These are phyloP conservation scores for Ogataea allantospora DNA, from an alignment of 805 yeast species.

Conservation along the genomic window DNA sequence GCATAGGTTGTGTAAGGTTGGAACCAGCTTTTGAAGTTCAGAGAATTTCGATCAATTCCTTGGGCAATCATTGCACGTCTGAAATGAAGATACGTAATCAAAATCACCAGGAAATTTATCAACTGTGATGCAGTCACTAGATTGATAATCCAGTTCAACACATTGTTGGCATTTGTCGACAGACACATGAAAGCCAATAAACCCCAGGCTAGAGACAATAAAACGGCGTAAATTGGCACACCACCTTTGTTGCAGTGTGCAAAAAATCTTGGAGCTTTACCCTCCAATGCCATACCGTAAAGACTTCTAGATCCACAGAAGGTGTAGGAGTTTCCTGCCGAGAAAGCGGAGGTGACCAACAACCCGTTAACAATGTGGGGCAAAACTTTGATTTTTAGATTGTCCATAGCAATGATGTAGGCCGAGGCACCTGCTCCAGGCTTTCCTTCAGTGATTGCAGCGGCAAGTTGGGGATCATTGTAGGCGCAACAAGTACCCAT, in stretches of 20 bases:
- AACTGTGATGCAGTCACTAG: conserved; percentile 69
- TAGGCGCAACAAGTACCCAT: conserved; percentile 46
- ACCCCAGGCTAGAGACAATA: conserved; percentile 42
- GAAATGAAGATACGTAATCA: conserved; percentile 60
- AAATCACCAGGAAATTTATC: conserved; percentile 56
- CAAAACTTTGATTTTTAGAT: conserved; percentile 40
- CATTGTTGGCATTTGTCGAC: conserved; percentile 56
- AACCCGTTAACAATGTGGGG: conserved; percentile 47
- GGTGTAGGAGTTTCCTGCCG: conserved; percentile 49
- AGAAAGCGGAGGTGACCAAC: conserved; percentile 43
- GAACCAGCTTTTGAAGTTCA: conserved; percentile 53
- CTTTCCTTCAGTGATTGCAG: conserved; percentile 33
- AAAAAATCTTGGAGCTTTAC: conserved; percentile 45
- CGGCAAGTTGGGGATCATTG: conserved; percentile 38
- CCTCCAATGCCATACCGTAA: conserved; percentile 46
- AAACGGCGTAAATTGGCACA: conserved; percentile 46
- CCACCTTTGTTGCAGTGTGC: conserved; percentile 45
- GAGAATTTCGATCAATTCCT: conserved; percentile 41
- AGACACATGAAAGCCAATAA: conserved; percentile 49
- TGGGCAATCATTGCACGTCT: conserved; percentile 58
- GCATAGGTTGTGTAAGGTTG: conserved; percentile 59
- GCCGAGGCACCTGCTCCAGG: conserved; percentile 52
- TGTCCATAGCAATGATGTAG: conserved; percentile 47
- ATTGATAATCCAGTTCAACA: conserved; percentile 70
- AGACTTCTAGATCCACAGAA: conserved; percentile 47